Conservation (phyloP, 2,329 filamentous ascomycete species). For the Neopestalotiopsis sp. region DNA sequence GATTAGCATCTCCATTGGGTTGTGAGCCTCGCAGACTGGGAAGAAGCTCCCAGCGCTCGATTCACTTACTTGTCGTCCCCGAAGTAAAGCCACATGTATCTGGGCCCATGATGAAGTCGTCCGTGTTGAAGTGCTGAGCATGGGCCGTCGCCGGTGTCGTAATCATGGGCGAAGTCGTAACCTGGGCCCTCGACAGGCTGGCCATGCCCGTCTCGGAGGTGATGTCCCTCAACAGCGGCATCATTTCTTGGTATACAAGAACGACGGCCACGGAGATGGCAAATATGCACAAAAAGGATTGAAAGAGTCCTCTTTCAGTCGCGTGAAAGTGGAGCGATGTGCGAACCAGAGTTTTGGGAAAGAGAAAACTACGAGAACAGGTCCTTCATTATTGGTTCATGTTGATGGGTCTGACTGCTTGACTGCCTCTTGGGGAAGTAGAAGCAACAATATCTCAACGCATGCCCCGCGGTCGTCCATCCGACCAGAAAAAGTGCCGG, state of each 20-base stretch:
- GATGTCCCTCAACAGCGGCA: conserved; percentile 6
- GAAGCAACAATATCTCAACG: background rate
- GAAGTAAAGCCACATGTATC: conserved; percentile 36
- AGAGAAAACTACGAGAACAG: background rate
- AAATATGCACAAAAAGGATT: background rate
- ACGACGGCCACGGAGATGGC: background rate
- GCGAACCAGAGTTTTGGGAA: background rate
- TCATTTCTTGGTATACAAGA: background rate
- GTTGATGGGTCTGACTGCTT: background rate
- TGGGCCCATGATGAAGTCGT: conserved; percentile 20
- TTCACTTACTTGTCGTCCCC: conserved; percentile 29
- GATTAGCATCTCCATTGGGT: background rate
- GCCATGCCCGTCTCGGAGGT: conserved; percentile 4
- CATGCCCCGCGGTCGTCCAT: background rate
- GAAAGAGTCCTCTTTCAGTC: background rate
- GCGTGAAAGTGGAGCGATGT: background rate
- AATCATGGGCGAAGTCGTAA: background rate
- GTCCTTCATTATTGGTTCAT: background rate
- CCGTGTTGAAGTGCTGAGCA: conserved; percentile 16
- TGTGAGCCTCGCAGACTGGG: background rate
- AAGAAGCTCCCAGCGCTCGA: background rate
- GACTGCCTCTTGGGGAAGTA: too few species aligned
- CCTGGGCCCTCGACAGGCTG: conserved; percentile 3
- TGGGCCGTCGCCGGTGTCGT: background rate
- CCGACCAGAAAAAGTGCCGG: background rate